These are phyloP conservation scores for Mortierella antarctica DNA, from an alignment of 192 early-diverging fungal species.

Conservation along the genomic window DNA sequence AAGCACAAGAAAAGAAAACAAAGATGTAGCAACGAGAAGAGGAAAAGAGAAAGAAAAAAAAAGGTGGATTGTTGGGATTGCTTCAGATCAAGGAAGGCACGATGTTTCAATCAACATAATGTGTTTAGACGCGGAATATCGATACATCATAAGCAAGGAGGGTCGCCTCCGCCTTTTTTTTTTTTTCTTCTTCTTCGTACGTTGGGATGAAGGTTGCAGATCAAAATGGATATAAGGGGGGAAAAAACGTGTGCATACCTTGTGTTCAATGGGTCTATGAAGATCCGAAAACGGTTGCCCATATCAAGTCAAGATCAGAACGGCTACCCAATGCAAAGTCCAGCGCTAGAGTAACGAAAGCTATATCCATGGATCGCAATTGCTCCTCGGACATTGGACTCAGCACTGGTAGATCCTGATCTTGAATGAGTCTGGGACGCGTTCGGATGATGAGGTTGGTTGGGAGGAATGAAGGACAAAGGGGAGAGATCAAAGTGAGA, in stretches of 20 bases:
- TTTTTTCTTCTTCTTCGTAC: conserved; percentile 4
- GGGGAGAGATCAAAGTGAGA: conserved; percentile 1
- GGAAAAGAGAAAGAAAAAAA: not conserved
- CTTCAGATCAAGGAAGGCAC: conserved; percentile 57
- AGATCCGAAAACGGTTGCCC: no score
- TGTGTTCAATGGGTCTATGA: not conserved
- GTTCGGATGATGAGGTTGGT: not conserved
- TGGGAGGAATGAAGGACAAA: not conserved
- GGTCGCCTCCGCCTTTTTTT: not conserved
- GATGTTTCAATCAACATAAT: conserved; percentile 44
- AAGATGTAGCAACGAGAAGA: not conserved
- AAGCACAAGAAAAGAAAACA: not conserved
- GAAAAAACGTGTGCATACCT: not conserved
- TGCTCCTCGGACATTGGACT: not conserved
- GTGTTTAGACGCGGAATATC: conserved; percentile 49
- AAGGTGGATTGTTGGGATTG: conserved; percentile 1
- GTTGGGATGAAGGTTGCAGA: not conserved
- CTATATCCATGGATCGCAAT: not conserved
- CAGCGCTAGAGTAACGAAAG: not conserved
- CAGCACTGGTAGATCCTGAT: conserved; percentile 4
- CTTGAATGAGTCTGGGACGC: not conserved
- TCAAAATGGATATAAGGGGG: not conserved
- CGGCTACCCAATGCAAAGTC: not conserved
- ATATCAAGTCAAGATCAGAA: not conserved
- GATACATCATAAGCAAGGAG: conserved; percentile 48